A percentile compares a stretch with the other conserved stretches of the same genome.
These are phyloP conservation scores for Furcasterigmium furcatum DNA, from an alignment of 2,329 filamentous ascomycete species.

Conservation along the genomic window DNA sequence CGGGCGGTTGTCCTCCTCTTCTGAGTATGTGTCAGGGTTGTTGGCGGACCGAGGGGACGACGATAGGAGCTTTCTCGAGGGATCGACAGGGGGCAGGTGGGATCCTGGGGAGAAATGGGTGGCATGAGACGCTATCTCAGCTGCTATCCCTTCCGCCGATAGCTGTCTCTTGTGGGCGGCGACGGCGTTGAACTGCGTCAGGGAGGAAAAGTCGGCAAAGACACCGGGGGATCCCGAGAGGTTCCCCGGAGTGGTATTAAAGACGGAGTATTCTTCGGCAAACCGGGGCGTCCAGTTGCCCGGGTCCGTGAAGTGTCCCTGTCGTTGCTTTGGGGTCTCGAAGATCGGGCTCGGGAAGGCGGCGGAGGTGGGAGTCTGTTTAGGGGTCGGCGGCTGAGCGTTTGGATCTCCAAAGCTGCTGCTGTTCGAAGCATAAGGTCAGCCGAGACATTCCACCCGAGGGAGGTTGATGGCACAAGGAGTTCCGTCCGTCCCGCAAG, in stretches of 20 bases:
- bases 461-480: neutral
- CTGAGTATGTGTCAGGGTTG: conserved; percentile 12
- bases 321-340: conserved; percentile 51
- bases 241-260: conserved; percentile 61
- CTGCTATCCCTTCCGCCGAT: conserved; percentile 45
- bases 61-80: conserved; percentile 54
- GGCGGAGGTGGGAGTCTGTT: conserved; percentile 52
- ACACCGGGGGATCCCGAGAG: conserved; percentile 41
- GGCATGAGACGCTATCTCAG: conserved; percentile 57
- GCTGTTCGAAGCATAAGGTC: conserved; percentile 21
- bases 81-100: conserved; percentile 57
- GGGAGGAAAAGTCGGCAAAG: conserved; percentile 41
- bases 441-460: conserved; percentile 23
- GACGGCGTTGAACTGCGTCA: conserved; percentile 28
- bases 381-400: conserved; percentile 57
- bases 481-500: too few relatives aligned
- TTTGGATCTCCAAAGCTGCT: conserved; percentile 59
- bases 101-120: conserved; percentile 56
- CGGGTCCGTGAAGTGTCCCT: conserved; percentile 43
- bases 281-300: conserved; percentile 58
- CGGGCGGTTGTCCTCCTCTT: conserved; percentile 23
- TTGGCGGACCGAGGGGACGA: conserved; percentile 44
- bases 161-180: conserved; percentile 44
- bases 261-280: conserved; percentile 63
- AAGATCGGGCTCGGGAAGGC: conserved; percentile 51